A percentile compares a stretch with the other conserved stretches of the same genome.
Conservation (phyloP, 2,329 filamentous ascomycete species). For the Claviceps capensis region DNA sequence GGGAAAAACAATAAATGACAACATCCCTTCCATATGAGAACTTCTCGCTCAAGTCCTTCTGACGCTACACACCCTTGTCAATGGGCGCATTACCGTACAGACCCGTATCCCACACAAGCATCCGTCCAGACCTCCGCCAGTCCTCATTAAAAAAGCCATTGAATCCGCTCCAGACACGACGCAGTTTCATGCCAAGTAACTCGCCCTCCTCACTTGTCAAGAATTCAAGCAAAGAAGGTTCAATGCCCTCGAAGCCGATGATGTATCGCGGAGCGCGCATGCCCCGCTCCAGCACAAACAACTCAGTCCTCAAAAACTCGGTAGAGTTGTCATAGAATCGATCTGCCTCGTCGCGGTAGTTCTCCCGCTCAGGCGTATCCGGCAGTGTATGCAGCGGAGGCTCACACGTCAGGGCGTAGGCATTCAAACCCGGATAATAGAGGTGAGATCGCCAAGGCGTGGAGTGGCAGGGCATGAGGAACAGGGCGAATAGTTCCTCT, state of each 20-base stretch:
- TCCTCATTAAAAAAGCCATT: constrained; percentile 53
- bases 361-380: constrained; percentile 42
- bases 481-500: constrained; percentile 52
- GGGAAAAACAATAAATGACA: too few relatives aligned
- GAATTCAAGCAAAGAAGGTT: constrained; percentile 30
- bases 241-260: constrained; percentile 46
- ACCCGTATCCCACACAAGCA: constrained; percentile 47
- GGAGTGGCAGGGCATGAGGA: constrained; percentile 91
- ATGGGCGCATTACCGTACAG: constrained; percentile 9
- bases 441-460: constrained; percentile 91
- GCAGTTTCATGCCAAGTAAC: constrained; percentile 28
- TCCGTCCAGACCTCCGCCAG: constrained; percentile 37
- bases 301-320: constrained; percentile 40
- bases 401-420: constrained; percentile 81
- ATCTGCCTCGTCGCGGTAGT: constrained; percentile 81
- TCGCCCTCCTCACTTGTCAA: constrained; percentile 26
- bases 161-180: constrained; percentile 39
- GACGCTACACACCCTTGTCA: neutral
- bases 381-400: constrained; percentile 61
- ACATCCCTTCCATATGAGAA: too few relatives aligned
- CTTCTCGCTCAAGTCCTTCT: too few relatives aligned
- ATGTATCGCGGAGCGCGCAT: constrained; percentile 38
- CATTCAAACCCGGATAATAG: constrained; percentile 57
- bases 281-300: constrained; percentile 25
- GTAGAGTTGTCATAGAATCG: constrained; percentile 62